A percentile compares a stretch with the other conserved stretches of the same genome.
Conservation (phyloP, 2,329 filamentous ascomycete genomes). For the Xylariaceae sp. region DNA sequence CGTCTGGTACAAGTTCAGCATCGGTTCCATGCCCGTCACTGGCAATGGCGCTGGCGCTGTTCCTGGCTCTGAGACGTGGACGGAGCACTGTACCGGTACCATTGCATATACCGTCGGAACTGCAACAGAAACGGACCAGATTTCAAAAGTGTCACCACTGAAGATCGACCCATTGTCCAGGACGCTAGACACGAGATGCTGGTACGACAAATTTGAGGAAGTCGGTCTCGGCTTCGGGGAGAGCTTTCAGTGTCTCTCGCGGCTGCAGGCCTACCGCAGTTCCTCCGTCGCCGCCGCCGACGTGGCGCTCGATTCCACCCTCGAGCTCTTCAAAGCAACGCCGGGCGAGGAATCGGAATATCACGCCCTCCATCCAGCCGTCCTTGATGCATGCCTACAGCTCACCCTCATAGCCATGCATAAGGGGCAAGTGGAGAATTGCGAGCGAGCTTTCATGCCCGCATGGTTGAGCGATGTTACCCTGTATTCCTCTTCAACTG, state of each 20-base stretch:
- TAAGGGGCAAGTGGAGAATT: conserved; percentile 9
- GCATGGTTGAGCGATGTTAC: conserved; percentile 1
- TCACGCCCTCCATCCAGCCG: conserved; percentile 8
- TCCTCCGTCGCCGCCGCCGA: conserved; percentile 3
- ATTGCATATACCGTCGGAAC: neutral
- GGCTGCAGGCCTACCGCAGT: conserved; percentile 2
- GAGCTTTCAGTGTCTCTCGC: conserved; percentile 8
- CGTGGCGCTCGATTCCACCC: conserved; percentile 6
- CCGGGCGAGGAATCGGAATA: conserved; percentile 5
- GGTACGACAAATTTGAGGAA: conserved; percentile 5
- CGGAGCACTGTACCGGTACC: conserved; percentile 8
- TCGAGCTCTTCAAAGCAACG: too few species aligned
- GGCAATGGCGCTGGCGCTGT: too few species aligned
- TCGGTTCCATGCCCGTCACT: conserved; percentile 12
- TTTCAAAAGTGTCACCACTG: too few species aligned
- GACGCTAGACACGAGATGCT: conserved; percentile 8
- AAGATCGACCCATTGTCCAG: conserved; percentile 2
- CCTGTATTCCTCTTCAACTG: conserved; percentile 3
- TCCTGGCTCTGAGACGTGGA: conserved; percentile 5
- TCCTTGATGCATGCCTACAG: conserved; percentile 9
- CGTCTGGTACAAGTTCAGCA: conserved; percentile 11
- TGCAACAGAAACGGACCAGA: neutral
- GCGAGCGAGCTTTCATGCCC: conserved; percentile 8
- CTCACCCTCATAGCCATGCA: conserved; percentile 8
- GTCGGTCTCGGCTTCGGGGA: conserved; percentile 8